A percentile compares a stretch with the other conserved stretches of the same genome.
These are phyloP conservation scores for Rubus parviflorus DNA, from an alignment of 306 rosid species.

Conservation along the genomic window DNA sequence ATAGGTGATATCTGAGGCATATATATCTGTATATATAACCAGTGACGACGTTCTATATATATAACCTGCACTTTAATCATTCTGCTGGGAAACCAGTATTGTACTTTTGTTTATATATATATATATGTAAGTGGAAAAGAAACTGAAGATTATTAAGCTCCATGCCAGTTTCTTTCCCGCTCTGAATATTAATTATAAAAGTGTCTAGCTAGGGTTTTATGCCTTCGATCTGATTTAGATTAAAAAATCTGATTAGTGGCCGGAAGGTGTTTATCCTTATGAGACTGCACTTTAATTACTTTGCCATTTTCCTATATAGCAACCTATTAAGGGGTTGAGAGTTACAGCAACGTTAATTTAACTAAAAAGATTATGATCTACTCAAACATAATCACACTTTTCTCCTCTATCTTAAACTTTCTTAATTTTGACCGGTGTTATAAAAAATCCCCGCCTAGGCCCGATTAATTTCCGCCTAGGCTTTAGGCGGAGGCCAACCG, in stretches of 20 bases:
- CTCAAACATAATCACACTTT: background rate
- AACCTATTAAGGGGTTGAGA: background rate
- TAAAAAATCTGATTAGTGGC: conserved; percentile 6
- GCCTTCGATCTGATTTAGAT: background rate
- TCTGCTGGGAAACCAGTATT: background rate
- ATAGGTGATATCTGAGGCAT: conserved; percentile 13
- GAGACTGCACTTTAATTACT: conserved; percentile 25
- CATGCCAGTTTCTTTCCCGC: conserved; percentile 18
- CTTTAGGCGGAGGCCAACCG: no score
- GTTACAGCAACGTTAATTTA: background rate
- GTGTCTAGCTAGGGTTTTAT: background rate
- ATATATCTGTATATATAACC: background rate
- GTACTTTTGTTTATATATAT: background rate
- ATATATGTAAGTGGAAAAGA: conserved; percentile 20
- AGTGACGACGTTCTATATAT: background rate
- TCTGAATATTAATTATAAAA: conserved; percentile 16
- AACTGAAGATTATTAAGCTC: conserved; percentile 25
- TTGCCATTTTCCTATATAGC: background rate
- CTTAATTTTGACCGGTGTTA: no score
- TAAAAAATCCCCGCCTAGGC: no score
- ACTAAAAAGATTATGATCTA: background rate
- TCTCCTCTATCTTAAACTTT: background rate
- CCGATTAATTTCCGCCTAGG: no score
- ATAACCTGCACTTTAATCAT: background rate
- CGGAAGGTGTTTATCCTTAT: conserved; percentile 22